Base-by-base conservation (phyloP, 2,329 filamentous ascomycete genomes). In the Xylariaceae sp. region DNA sequence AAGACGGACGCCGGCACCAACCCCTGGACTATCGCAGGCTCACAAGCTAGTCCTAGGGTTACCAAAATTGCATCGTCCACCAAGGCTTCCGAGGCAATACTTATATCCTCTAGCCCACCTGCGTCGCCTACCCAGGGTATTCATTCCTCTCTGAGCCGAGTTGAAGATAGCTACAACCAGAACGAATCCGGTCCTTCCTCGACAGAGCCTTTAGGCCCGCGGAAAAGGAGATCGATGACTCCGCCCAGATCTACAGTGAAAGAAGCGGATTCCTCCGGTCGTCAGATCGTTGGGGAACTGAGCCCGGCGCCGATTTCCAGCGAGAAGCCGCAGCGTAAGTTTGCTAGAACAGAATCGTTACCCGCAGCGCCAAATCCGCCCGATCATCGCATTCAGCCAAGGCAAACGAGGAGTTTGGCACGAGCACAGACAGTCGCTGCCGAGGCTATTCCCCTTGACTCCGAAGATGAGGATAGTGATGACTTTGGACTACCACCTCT, bases 21-120 rank as follows among this genome's bases (percentile, higher is more conserved):
- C 57, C 66, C 70, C 46, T 74, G 75, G 73, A 71, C 70, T 50
- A 70, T 73, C 61, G 67, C 67, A 60, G 69, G 73, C 76, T 78
- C 74, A 77, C 77, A 73, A 64, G 57, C 60, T 59, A 72, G 61
- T 60, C 62, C 73, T 71, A 78, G 75, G 64, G 70, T 50, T 55
- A 51, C 53, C 50, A 58, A 57, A 42, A 24, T 44, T 33, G 57
- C 46, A 23, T 30, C 62, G 50, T 46, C 53, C 52, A 50, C 60
- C 64, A 64, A 57, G 40, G 51, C 51, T 45, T 16, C 60, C 55
- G 70, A 78, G 62, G 60, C 75, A 56, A 77, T 80, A 68, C 42
- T 73, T 58, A 73, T 79, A 66, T 67, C 72, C 60, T 79, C 76
- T 66, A 78, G 76, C 57, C 76, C 77, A 45, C 59, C 66, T 66